These are phyloP conservation scores for Scheffersomyces ergatensis DNA, from an alignment of 805 yeast genomes.

Conservation along the genomic window DNA sequence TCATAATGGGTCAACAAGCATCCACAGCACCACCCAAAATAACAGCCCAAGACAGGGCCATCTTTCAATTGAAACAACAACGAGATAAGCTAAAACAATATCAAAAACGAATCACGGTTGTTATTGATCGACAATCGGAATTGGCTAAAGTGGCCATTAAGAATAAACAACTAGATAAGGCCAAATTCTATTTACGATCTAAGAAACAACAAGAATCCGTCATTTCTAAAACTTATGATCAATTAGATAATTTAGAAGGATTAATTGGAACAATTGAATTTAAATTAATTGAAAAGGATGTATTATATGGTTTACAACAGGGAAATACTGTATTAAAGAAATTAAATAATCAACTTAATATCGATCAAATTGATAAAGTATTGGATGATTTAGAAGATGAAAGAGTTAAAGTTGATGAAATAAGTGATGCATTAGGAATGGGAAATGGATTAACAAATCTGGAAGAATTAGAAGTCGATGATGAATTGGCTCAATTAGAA, in stretches of 20 bases:
- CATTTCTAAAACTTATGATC: constrained; percentile 70
- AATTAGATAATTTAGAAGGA: constrained; percentile 74
- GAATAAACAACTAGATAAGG: constrained; percentile 55
- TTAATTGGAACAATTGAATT: constrained; percentile 82
- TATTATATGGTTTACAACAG: constrained; percentile 71
- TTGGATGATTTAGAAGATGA: constrained; percentile 87
- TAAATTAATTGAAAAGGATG: constrained; percentile 84
- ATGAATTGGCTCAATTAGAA: constrained; percentile 54
- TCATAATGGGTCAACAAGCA: constrained; percentile 40
- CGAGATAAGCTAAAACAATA: constrained; percentile 81
- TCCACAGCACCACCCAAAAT: constrained; percentile 52
- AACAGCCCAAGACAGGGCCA: constrained; percentile 82
- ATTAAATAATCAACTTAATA: constrained; percentile 73
- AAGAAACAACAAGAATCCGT: constrained; percentile 79
- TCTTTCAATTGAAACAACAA: constrained; percentile 82
- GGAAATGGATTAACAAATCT: constrained; percentile 39
- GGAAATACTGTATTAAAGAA: constrained; percentile 77
- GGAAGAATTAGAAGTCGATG: constrained; percentile 64
- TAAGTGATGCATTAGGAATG: constrained; percentile 50
- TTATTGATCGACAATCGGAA: constrained; percentile 60
- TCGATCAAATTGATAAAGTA: constrained; percentile 75
- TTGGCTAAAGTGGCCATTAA: constrained; percentile 57
- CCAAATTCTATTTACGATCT: constrained; percentile 67
- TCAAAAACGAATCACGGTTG: constrained; percentile 53
- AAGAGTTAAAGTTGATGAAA: constrained; percentile 71